Evolutionary conservation across 2,329 filamentous ascomycete species (phyloP).

Genomic region (Aspergillus ochraceus): DNA sequence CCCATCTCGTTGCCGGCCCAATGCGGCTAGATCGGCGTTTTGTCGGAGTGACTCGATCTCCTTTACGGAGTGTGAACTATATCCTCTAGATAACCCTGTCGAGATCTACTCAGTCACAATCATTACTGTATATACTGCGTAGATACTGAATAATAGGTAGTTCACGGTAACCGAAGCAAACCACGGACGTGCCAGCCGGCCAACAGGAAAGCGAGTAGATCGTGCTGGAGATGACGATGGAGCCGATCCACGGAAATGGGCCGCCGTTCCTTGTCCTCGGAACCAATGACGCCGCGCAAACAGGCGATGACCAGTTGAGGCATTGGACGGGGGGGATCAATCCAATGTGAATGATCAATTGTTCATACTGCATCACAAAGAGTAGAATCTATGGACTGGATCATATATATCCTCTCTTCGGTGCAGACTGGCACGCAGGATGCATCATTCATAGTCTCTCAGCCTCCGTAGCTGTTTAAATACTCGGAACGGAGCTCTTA

Average conservation of each 20-base stretch:
- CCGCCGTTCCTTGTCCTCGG: slow-evolving; percentile 21
- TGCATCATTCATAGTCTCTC: too few species aligned
- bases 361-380: too few species aligned
- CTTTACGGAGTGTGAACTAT: background rate
- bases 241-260: slow-evolving; percentile 22
- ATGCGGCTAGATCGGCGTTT: slow-evolving; percentile 25
- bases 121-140: too few species aligned
- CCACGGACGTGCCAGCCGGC: slow-evolving; percentile 15
- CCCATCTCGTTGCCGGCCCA: slow-evolving; percentile 12
- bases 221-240: slow-evolving; percentile 15
- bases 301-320: background rate
- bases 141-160: too few species aligned
- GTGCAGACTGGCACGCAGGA: too few species aligned
- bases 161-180: slow-evolving; percentile 2
- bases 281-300: slow-evolving; percentile 11
- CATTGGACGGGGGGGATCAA: background rate
- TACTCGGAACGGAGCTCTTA: too few species aligned
- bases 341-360: background rate
- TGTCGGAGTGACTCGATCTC: slow-evolving; percentile 16
- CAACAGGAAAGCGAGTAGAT: slow-evolving; percentile 14
- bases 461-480: too few species aligned
- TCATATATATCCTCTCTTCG: too few species aligned
- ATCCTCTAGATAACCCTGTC: too few species aligned
- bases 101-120: too few species aligned
- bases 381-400: too few species aligned